phyloP scores from a whole-genome alignment of 257 asterid species.

The Rauvolfia tetraphylla region DNA sequence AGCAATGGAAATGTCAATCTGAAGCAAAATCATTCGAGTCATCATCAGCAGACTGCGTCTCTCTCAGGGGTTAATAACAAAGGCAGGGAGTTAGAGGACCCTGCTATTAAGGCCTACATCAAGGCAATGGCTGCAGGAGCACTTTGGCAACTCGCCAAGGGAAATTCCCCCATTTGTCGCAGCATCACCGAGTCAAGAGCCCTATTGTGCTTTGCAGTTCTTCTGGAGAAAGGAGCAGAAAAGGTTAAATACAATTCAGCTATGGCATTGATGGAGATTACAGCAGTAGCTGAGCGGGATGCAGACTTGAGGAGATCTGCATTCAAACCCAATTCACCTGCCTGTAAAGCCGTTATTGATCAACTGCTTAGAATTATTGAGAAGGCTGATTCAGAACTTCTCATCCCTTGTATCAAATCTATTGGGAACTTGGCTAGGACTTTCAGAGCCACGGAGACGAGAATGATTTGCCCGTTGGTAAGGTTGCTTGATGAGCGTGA shows the following conservation, averaged over 20 bases:
- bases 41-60: conserved; percentile 35
- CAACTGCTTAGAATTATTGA: conserved; percentile 33
- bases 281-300: conserved; percentile 39
- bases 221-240: conserved; percentile 59
- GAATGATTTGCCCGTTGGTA: conserved; percentile 42
- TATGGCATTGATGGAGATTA: conserved; percentile 66
- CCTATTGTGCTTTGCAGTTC: conserved; percentile 61
- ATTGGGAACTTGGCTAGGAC: conserved; percentile 44
- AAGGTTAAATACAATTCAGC: conserved; percentile 70
- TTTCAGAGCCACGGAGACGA: conserved; percentile 40
- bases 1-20: conserved; percentile 18
- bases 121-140: conserved; percentile 90
- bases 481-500: conserved; percentile 37
- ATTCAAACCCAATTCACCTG: conserved; percentile 43
- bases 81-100: conserved; percentile 74
- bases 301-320: conserved; percentile 41
- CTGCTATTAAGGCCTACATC: conserved; percentile 58
- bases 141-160: conserved; percentile 66
- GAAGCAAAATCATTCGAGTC: conserved; percentile 12
- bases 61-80: conserved; percentile 40
- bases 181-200: conserved; percentile 88
- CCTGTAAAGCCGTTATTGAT: conserved; percentile 45
- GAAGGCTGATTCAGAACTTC: conserved; percentile 26
- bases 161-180: conserved; percentile 61
- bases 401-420: conserved; percentile 35